Base-by-base conservation (phyloP, 257 asterid genomes). In the Linderniella brevidens region DNA sequence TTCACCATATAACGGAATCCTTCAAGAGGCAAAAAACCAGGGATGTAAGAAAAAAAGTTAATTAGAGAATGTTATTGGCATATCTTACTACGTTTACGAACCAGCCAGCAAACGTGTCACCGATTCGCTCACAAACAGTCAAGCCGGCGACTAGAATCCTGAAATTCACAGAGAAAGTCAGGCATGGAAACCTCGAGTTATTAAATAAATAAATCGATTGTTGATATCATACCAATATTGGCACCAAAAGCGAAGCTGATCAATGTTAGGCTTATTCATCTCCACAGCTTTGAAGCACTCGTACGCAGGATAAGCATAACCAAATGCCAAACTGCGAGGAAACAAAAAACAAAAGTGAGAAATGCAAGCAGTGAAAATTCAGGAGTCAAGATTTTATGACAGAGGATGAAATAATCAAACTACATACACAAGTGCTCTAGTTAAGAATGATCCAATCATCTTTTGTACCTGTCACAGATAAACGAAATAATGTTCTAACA, bases 1-100 rank as follows among this genome's bases (percentile, higher is more conserved):
- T 74, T 88, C 97, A 67, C 92, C 76, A 50, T 87, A 83, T 88
- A 87, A 73, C 16, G 97, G 97, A 70, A 87, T 63, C 97, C 95
- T 88, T 67, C 67, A 65, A 50, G 52, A 56, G 13, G 57, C 38
- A 46, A 11, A 60, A 35, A 48, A 58, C 55, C 38, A 57, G 14
- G 47, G 52, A 35, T 25, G 1, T 35, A 38, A 12, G 35, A 41
- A 19, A 41, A 25, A 19, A 37, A 46, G 41, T n/a, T n/a, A n/a
- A n/a, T n/a, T n/a, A n/a, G n/a, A n/a, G n/a, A n/a, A n/a, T n/a
- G n/a, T 9, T 17, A 49, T 10, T 10, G 19, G 3, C 56, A 15
- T 18, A 46, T 45, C 14, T 0, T 17, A n/a, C 36, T 32, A 19
- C 59, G 41, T 25, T 25, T 42, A 42, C 54, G 56, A 74, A 79